Conservation (phyloP, 176 grass and related monocot genomes). For the Cocos nucifera region DNA sequence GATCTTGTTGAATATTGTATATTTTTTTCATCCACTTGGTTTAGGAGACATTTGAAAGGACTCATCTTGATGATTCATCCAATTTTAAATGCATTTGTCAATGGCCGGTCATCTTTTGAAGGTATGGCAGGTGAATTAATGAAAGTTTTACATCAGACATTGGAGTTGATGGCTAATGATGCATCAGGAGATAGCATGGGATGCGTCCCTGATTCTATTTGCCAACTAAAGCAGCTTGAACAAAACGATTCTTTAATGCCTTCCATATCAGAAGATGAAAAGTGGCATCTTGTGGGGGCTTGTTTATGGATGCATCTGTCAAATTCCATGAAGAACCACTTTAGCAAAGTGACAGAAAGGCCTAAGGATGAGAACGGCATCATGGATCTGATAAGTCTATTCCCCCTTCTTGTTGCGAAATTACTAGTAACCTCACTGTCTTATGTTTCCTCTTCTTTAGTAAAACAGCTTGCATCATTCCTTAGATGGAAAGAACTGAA, state of each 20-base stretch:
- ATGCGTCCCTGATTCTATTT: conserved; percentile 5
- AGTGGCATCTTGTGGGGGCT: conserved; percentile 55
- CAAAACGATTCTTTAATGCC: conserved; percentile 15
- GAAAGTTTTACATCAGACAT: conserved; percentile 37
- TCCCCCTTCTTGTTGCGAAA: conserved; percentile 33
- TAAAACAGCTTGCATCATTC: conserved; percentile 62
- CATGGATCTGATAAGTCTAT: conserved; percentile 19
- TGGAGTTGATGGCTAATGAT: conserved; percentile 19
- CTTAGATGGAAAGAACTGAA: conserved; percentile 43
- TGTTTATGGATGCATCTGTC: conserved; percentile 66
- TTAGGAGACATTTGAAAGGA: conserved; percentile 48
- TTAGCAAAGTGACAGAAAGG: conserved; percentile 35
- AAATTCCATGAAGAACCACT: conserved; percentile 41
- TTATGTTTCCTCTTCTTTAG: conserved; percentile 58
- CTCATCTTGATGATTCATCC: conserved; percentile 55
- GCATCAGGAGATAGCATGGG: conserved; percentile 24
- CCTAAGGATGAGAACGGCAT: conserved; percentile 23
- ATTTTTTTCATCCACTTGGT: conserved; percentile 65
- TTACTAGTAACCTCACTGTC: conserved; percentile 39
- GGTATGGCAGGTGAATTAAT: conserved; percentile 35
- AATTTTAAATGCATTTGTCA: conserved; percentile 44
- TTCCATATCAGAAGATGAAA: conserved; percentile 48
- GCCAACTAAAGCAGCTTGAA: conserved; percentile 21
- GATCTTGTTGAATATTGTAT: conserved; percentile 64
- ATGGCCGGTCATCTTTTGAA: conserved; percentile 37